phyloP scores from a whole-genome alignment of 768 basidiomycete species.

The Psilocybe subaeruginosa region DNA sequence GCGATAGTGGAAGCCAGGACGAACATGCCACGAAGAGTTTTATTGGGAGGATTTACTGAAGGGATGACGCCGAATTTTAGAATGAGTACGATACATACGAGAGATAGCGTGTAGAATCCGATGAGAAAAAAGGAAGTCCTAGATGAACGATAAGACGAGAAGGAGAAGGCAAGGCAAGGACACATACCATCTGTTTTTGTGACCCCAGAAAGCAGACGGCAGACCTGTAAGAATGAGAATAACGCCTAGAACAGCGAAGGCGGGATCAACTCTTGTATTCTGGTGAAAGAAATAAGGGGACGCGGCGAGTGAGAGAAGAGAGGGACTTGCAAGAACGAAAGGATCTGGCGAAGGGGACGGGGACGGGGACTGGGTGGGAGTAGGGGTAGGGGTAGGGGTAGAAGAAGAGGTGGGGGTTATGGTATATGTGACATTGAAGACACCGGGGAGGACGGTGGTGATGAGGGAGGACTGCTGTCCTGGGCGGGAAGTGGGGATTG shows the following conservation, averaged over 20 bases:
- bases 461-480: constrained; percentile 52
- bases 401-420: constrained; percentile 48
- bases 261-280: constrained; percentile 80
- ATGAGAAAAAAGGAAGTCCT: constrained; percentile 95
- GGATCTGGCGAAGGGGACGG: constrained; percentile 47
- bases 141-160: constrained; percentile 15
- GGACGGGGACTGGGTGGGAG: constrained; percentile 44
- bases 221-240: constrained; percentile 89
- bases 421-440: constrained; percentile 65
- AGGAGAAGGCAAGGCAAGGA: constrained; percentile 16
- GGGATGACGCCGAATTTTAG: constrained; percentile 85
- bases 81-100: constrained; percentile 87
- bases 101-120: constrained; percentile 86
- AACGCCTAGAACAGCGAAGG: constrained; percentile 87
- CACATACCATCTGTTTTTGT: constrained; percentile 91
- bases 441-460: constrained; percentile 58
- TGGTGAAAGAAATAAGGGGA: constrained; percentile 34
- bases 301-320: background rate
- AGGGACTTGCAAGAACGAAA: constrained; percentile 40
- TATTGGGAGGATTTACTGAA: constrained; percentile 79
- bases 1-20: constrained; percentile 81
- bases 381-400: constrained; percentile 37
- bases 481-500: constrained; percentile 51
- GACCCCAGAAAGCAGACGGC: constrained; percentile 89
- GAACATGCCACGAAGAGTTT: constrained; percentile 86